These are phyloP conservation scores for Globisporangium solare DNA, from an alignment of 352 stramenopile species.

Conservation along the genomic window DNA sequence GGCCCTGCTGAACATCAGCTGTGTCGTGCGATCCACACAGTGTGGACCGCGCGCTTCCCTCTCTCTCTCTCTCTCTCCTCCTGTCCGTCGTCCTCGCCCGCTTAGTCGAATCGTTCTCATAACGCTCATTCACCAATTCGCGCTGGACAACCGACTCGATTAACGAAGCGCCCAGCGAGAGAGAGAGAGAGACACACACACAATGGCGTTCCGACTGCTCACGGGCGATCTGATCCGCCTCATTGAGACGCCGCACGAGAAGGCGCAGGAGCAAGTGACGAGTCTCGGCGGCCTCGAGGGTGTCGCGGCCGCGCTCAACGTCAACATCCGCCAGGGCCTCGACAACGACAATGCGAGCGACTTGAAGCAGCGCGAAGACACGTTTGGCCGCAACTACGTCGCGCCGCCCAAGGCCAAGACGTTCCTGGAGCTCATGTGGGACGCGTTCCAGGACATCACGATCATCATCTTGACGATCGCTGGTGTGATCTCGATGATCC, in stretches of 20 bases:
- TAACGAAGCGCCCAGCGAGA: too few species aligned
- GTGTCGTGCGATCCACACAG: too few species aligned
- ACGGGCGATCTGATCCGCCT: slow-evolving; percentile 59
- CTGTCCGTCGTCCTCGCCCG: slow-evolving; percentile 8
- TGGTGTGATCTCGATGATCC: slow-evolving; percentile 76
- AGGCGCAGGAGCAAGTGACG: slow-evolving; percentile 33
- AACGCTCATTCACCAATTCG: slow-evolving; percentile 15
- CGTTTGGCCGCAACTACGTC: slow-evolving; percentile 67
- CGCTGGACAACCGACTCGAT: slow-evolving; percentile 4
- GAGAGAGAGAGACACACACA: slow-evolving; percentile 3
- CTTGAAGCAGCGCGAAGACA: slow-evolving; percentile 31
- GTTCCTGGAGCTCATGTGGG: slow-evolving; percentile 83
- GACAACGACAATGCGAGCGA: slow-evolving; percentile 35
- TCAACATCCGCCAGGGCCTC: slow-evolving; percentile 43
- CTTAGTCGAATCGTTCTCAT: slow-evolving; percentile 17
- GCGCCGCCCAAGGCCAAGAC: slow-evolving; percentile 40
- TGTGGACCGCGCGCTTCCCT: not conserved
- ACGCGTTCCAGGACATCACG: slow-evolving; percentile 88
- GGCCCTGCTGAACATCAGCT: not conserved
- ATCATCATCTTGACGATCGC: slow-evolving; percentile 87
- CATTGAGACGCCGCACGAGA: slow-evolving; percentile 59
- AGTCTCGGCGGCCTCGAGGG: slow-evolving; percentile 44
- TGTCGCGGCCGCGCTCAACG: slow-evolving; percentile 37
- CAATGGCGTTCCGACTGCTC: slow-evolving; percentile 40
- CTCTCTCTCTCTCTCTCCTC: not conserved